A percentile compares a stretch with the other conserved stretches of the same genome.
phyloP scores from a whole-genome alignment of 1,284 basidiomycete genomes.

The Cystobasidiaceae sp. region DNA sequence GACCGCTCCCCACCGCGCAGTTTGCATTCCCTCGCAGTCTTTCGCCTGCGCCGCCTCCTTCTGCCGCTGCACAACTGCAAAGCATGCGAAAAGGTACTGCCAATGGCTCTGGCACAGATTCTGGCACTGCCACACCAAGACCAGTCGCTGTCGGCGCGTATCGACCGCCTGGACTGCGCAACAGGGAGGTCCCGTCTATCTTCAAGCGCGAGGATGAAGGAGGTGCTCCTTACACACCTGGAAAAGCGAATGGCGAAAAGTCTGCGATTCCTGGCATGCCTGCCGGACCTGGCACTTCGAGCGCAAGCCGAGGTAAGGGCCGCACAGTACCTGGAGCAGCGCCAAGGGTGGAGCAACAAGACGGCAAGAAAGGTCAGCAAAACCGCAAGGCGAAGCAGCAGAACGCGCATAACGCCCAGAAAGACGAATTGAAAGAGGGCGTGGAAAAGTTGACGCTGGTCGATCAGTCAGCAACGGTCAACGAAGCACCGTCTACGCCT shows the following conservation, averaged over 20 bases:
- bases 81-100: not conserved
- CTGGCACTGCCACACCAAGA: constrained; percentile 49
- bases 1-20: constrained; percentile 63
- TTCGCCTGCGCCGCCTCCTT: constrained; percentile 69
- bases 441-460: not conserved
- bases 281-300: constrained; percentile 62
- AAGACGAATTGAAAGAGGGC: constrained; percentile 40
- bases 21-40: constrained; percentile 68
- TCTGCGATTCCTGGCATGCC: constrained; percentile 13
- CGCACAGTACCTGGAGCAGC: constrained; percentile 49
- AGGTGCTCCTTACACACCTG: constrained; percentile 48
- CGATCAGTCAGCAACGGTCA: not conserved
- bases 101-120: constrained; percentile 38
- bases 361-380: constrained; percentile 50
- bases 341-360: constrained; percentile 45
- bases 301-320: constrained; percentile 35
- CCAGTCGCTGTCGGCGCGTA: constrained; percentile 68
- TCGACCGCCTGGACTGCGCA: constrained; percentile 85
- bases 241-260: constrained; percentile 8
- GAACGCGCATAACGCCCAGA: constrained; percentile 43
- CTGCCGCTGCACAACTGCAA: constrained; percentile 52
- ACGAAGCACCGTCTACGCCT: constrained; percentile 35
- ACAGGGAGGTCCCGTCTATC: constrained; percentile 71
- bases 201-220: constrained; percentile 86
- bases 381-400: constrained; percentile 57